Base-by-base conservation (phyloP, 768 basidiomycete species). In the Lactarius indigo region DNA sequence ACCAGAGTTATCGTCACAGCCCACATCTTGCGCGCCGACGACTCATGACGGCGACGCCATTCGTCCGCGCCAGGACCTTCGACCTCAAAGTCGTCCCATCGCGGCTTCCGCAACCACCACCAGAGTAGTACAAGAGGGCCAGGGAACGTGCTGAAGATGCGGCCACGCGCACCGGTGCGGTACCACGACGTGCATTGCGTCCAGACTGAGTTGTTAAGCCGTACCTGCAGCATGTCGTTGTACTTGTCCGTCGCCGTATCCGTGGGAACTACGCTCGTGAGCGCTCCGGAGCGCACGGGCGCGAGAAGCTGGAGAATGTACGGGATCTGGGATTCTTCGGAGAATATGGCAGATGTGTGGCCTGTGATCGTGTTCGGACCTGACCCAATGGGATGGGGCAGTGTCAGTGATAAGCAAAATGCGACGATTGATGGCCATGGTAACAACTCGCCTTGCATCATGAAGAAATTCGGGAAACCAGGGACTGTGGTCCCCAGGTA, bases 261-360 rank as follows among this genome's bases (percentile, higher is more conserved):
- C 1, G 67, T 65, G 30, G 59, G 63, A 30, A 7, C 64, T 20
- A 68, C 59, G 58, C 54, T 68, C 10, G 23, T 65, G 44, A 68
- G 64, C 54, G n/a, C 17, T 5, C 64, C 59, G 5, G 41, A 28
- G 28, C 63, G 63, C 42, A 68, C 15, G 5, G 67, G 67, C 5
- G 54, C 59, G 42, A 68, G 54, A 8, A 68, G 54, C 35, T 68
- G 41, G 1, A 68, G 44, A 2, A 65, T 31, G 37, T 65, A 37
- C 8, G 41, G 41, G 23, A 61, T 13, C 33, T 68, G 67, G 3
- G 64, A 56, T 15, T 65, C 67, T 26, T 83, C 79, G 65, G 78
- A 79, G 73, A 83, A 86, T 57, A 87, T 78, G 47, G 83, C 78
- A 26, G 86, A 86, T 6, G 82, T 82, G 70, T 86, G 85, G 6